Conservation (phyloP, 129 eudicot species). For the Erigeron canadensis region DNA sequence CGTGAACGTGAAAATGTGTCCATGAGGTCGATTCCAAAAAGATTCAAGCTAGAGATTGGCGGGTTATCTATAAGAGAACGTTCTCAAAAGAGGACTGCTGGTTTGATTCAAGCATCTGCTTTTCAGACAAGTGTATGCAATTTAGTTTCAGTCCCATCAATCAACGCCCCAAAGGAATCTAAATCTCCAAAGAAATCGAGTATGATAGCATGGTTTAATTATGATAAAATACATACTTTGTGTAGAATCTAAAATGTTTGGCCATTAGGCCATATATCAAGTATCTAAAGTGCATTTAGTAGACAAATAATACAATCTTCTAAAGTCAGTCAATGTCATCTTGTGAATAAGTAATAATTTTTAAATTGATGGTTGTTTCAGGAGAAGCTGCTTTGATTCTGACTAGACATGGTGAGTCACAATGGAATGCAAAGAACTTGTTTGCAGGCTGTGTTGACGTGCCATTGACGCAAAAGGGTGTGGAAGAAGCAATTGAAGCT, state of each 20-base stretch:
- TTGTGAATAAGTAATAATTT: too few species aligned
- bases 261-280: too few species aligned
- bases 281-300: too few species aligned
- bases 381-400: conserved; percentile 72
- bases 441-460: conserved; percentile 88
- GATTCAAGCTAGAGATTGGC: not conserved
- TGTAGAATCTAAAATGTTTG: too few species aligned
- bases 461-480: conserved; percentile 70
- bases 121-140: not conserved
- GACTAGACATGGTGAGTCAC: conserved; percentile 77
- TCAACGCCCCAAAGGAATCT: not conserved
- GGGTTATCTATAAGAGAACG: not conserved
- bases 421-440: conserved; percentile 78
- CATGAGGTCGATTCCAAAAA: not conserved
- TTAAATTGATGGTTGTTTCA: conserved; percentile 8
- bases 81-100: not conserved
- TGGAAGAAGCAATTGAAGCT: conserved; percentile 84
- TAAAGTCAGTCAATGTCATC: too few species aligned
- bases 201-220: not conserved
- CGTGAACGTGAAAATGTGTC: not conserved
- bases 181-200: not conserved
- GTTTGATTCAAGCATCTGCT: not conserved
- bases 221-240: not conserved
- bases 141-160: not conserved
- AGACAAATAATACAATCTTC: too few species aligned